Base-by-base conservation (phyloP, 257 asterid genomes). In the Petunia secreta region DNA sequence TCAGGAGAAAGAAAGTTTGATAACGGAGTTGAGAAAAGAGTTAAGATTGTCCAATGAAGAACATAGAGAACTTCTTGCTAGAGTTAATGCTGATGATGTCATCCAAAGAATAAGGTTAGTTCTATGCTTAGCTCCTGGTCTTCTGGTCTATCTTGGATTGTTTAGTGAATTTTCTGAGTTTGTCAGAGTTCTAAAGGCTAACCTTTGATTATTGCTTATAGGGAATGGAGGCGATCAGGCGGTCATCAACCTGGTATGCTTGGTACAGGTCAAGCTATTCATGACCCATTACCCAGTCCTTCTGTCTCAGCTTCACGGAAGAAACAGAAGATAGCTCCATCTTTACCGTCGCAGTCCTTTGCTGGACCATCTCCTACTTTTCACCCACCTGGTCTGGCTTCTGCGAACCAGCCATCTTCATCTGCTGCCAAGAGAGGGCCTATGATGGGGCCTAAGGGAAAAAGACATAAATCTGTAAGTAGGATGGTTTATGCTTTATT, bases 41-140 rank as follows among this genome's bases (percentile, higher is more conserved):
- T 82, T 92, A 62, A 85, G 93, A 87, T 81, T 91, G 84, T 92
- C 97, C 69, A 91, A 92, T 89, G 97, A 92, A 86, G 97, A 92
- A 82, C 96, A 92, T 80, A 87, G 96, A 81, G 96, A 92, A 76
- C 91, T 91, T 87, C 96, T 91, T 16, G 80, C 89, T 79, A 85
- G 89, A 81, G 97, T 91, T 82, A 92, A 92, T 85, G 87, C 89
- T 0, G 97, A 92, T 83, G 96, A 92, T 80, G 91, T 91, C 40
- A 88, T 92, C 83, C 85, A 86, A 78, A 87, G 93, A 86, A 92
- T 92, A 89, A 90, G 97, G 97, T 92, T 81, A 68, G 11, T 79
- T 37, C 57, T 1, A 37, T n/a, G 5, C 15, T 38, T 34, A 43
- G 38, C 64, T 77, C 62, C n/a, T 37, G 40, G 64, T 68, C 11